Conservation (phyloP, 2,329 filamentous ascomycete species). For the Coleophoma crateriformis region DNA sequence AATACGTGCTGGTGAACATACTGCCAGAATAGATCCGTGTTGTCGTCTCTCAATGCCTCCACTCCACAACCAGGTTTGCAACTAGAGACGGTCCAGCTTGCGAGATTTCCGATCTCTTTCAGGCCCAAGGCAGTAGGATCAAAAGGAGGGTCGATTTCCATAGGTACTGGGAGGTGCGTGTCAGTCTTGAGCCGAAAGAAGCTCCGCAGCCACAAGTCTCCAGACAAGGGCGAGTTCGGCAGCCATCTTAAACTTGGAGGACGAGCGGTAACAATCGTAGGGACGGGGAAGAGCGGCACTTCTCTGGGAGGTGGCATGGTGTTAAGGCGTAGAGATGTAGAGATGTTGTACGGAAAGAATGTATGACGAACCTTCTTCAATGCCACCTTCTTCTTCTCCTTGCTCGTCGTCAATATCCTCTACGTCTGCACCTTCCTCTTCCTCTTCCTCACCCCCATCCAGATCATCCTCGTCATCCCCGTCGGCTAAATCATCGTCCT, state of each 20-base stretch:
- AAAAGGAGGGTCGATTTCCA: constrained; percentile 33
- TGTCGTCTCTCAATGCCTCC: constrained; percentile 68
- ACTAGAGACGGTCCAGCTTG: constrained; percentile 76
- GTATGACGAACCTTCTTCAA: constrained; percentile 19
- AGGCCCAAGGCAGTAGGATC: constrained; percentile 48
- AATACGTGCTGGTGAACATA: constrained; percentile 32
- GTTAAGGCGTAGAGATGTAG: background rate
- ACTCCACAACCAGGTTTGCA: constrained; percentile 78
- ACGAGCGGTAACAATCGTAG: background rate
- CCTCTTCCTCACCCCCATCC: constrained; percentile 12
- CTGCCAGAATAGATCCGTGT: constrained; percentile 75
- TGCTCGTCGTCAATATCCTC: constrained; percentile 27
- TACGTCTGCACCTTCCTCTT: constrained; percentile 22
- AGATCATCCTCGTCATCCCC: constrained; percentile 13
- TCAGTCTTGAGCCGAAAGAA: background rate
- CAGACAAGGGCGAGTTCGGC: background rate
- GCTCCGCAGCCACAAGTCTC: background rate
- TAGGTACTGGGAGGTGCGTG: constrained; percentile 14
- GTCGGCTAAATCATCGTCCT: constrained; percentile 15
- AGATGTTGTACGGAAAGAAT: background rate
- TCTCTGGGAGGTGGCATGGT: background rate
- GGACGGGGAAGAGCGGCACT: background rate
- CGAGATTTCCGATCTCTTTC: constrained; percentile 81
- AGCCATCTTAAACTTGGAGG: background rate
- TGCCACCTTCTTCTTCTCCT: constrained; percentile 29